Conservation (phyloP, 2,329 filamentous ascomycete genomes). For the Phyllosticta capitalensis region DNA sequence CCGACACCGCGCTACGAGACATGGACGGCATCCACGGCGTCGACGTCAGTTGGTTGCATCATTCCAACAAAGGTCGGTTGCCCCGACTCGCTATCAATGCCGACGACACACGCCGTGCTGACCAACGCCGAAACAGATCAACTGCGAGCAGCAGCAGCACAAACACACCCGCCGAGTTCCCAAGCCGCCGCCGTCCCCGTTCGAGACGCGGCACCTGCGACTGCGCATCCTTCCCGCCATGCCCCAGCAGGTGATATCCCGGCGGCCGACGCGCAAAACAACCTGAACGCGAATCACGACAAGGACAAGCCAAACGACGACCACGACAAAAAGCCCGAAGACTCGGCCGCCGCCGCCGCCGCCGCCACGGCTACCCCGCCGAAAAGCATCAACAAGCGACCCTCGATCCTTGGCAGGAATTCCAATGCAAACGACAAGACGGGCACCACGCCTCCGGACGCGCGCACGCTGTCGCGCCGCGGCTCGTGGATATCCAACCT, state of each 20-base stretch:
- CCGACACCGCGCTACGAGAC: not conserved
- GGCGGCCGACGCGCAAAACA: not conserved
- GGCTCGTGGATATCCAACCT: constrained; percentile 91
- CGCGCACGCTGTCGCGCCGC: constrained; percentile 37
- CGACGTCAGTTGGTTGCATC: constrained; percentile 88
- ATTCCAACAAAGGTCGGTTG: constrained; percentile 67
- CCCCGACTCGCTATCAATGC: not conserved
- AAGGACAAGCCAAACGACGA: not conserved
- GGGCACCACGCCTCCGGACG: constrained; percentile 21
- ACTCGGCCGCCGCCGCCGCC: not conserved
- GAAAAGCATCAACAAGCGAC: constrained; percentile 28
- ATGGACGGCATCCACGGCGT: constrained; percentile 79
- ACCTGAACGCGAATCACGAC: not conserved
- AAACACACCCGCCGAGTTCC: not conserved
- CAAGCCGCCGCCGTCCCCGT: not conserved
- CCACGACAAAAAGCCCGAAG: not conserved
- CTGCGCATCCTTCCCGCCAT: not conserved
- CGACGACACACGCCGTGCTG: not conserved
- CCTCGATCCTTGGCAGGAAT: constrained; percentile 32
- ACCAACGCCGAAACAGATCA: not conserved
- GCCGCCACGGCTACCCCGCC: constrained; percentile 12
- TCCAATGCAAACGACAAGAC: constrained; percentile 25
- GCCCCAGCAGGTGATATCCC: not conserved
- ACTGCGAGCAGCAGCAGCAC: not conserved
- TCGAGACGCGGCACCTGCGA: not conserved